Percentiles rank a stretch among this genome's conserved stretches.
phyloP scores from a whole-genome alignment of 306 rosid species.

The Luffa aegyptiaca region DNA sequence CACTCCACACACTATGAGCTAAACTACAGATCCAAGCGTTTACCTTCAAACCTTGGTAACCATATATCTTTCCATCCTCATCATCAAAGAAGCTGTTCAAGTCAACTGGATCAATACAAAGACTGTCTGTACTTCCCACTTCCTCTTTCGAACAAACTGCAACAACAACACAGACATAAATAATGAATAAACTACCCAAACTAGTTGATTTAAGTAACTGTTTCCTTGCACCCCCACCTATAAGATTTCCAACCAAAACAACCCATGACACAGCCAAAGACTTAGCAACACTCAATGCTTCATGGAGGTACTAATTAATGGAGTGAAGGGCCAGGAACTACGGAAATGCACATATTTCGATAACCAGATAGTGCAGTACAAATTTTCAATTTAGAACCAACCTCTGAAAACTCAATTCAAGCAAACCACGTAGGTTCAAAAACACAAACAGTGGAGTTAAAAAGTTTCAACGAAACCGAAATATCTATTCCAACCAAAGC shows the following conservation, averaged over 20 bases:
- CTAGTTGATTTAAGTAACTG: background rate
- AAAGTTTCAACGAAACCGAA: background rate
- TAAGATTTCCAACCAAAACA: background rate
- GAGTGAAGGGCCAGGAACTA: background rate
- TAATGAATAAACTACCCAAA: background rate
- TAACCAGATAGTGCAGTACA: background rate
- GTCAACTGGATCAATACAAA: slow-evolving; percentile 50
- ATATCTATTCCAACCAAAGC: background rate
- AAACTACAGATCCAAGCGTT: background rate
- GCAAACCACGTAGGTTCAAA: background rate
- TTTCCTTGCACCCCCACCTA: background rate
- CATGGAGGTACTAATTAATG: too few species aligned
- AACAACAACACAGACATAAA: background rate
- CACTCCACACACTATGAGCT: background rate
- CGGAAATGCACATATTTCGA: background rate
- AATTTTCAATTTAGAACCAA: background rate
- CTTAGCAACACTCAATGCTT: background rate
- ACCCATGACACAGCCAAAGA: background rate
- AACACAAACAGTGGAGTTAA: background rate
- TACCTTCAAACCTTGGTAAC: slow-evolving; percentile 85
- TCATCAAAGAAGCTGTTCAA: slow-evolving; percentile 57
- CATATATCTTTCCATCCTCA: slow-evolving; percentile 77
- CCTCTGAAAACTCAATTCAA: background rate
- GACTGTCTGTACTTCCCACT: slow-evolving; percentile 35
- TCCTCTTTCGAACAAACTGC: slow-evolving; percentile 73